Conservation (phyloP, 305 asterid genomes). For the Fraxinus angustifolia region DNA sequence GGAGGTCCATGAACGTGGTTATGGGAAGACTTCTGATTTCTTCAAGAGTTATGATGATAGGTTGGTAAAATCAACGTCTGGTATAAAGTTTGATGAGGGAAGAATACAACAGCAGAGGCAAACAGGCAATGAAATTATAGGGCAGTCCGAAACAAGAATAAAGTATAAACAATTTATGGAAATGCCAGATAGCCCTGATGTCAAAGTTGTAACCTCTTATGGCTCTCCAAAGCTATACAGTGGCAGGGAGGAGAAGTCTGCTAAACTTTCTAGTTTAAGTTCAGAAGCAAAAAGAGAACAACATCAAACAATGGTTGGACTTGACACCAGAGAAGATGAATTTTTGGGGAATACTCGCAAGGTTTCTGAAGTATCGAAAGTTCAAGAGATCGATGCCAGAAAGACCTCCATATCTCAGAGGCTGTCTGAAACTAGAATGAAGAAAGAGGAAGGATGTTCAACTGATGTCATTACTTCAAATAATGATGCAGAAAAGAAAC, state of each 20-base stretch:
- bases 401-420: slow-evolving; percentile 40
- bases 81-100: slow-evolving; percentile 32
- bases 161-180: slow-evolving; percentile 54
- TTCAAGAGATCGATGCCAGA: slow-evolving; percentile 46
- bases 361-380: slow-evolving; percentile 35
- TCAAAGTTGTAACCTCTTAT: slow-evolving; percentile 32
- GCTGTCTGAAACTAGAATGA: slow-evolving; percentile 37
- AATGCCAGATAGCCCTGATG: slow-evolving; percentile 29
- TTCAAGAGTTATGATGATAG: slow-evolving; percentile 37
- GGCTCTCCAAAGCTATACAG: slow-evolving; percentile 36
- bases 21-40: slow-evolving; percentile 37
- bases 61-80: slow-evolving; percentile 34
- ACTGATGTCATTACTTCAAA: slow-evolving; percentile 24
- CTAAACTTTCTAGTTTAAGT: slow-evolving; percentile 34
- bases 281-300: slow-evolving; percentile 39
- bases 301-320: slow-evolving; percentile 30
- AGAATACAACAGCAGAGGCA: slow-evolving; percentile 36
- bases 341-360: slow-evolving; percentile 39
- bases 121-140: slow-evolving; percentile 32
- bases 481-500: slow-evolving; percentile 38
- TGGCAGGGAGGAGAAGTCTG: slow-evolving; percentile 33
- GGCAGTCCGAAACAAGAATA: slow-evolving; percentile 43
- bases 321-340: slow-evolving; percentile 44
- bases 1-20: slow-evolving; percentile 31
- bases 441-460: slow-evolving; percentile 39